These are phyloP conservation scores for Pythium rishiriense DNA, from an alignment of 352 stramenopile genomes.

Conservation along the genomic window DNA sequence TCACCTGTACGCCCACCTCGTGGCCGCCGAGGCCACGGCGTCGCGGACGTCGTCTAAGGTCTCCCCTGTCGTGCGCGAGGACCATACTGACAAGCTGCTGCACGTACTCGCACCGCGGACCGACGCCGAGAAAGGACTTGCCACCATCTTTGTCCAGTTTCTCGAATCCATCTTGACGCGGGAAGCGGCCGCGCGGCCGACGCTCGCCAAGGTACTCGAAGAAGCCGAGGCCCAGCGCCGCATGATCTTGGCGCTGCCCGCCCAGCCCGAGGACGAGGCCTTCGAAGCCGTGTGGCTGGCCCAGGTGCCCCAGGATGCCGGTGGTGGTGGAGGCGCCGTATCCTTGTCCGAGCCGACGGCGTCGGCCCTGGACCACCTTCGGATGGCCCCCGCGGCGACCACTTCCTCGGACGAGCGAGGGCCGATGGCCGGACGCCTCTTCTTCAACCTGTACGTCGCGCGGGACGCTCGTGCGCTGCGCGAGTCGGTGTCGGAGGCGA, in stretches of 20 bases:
- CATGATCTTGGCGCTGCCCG: constrained; percentile 16
- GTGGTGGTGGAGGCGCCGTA: too few relatives aligned
- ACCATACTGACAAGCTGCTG: constrained; percentile 44
- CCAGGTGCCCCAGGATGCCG: too few relatives aligned
- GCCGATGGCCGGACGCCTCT: constrained; percentile 31
- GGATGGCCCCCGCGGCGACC: neutral
- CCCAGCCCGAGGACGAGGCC: constrained; percentile 10
- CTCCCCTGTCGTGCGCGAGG: constrained; percentile 31
- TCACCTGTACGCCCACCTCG: constrained; percentile 57
- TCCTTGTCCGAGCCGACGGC: neutral
- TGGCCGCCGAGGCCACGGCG: constrained; percentile 24
- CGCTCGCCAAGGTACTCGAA: constrained; percentile 8
- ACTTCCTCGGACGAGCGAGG: neutral
- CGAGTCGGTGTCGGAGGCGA: neutral
- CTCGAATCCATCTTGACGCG: constrained; percentile 19
- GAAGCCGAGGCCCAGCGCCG: constrained; percentile 16
- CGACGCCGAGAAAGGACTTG: constrained; percentile 19
- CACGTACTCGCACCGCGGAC: constrained; percentile 30
- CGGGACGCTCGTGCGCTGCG: constrained; percentile 12
- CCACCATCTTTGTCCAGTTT: constrained; percentile 14
- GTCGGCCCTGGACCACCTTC: neutral
- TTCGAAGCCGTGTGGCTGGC: neutral
- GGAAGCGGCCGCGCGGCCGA: neutral
- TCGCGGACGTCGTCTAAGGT: neutral
- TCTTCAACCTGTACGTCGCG: constrained; percentile 59